Evolutionary conservation across 1,139 yeast genomes (phyloP).

Genomic region (Arxiozyma heterogenica): DNA sequence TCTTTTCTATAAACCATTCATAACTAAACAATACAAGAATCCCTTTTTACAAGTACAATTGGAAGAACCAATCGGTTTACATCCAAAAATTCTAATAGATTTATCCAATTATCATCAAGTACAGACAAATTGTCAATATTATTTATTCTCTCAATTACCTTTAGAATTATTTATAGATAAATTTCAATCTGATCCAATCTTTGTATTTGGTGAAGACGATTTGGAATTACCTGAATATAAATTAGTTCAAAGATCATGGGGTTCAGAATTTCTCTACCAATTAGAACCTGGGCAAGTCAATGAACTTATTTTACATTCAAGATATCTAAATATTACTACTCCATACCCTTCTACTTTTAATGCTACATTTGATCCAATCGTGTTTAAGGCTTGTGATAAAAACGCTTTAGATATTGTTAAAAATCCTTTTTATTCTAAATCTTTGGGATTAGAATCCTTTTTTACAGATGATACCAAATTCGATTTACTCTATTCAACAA

Average conservation of each 20-base stretch:
- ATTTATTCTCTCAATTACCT: conserved; percentile 26
- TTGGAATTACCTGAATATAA: conserved; percentile 42
- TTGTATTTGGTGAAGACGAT: conserved; percentile 33
- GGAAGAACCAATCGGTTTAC: conserved; percentile 38
- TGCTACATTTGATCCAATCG: conserved; percentile 33
- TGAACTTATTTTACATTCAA: conserved; percentile 40
- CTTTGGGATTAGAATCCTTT: conserved; percentile 36
- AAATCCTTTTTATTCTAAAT: conserved; percentile 34
- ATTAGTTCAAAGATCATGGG: conserved; percentile 33
- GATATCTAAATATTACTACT: conserved; percentile 37
- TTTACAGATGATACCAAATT: conserved; percentile 40
- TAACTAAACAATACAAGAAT: conserved; percentile 7
- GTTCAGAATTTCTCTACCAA: conserved; percentile 37
- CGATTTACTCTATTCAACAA: conserved; percentile 26
- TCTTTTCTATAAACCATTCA: conserved; percentile 18
- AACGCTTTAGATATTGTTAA: conserved; percentile 19
- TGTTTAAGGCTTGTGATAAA: conserved; percentile 44
- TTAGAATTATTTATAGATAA: conserved; percentile 31
- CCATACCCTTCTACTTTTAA: conserved; percentile 15
- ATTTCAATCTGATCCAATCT: conserved; percentile 31
- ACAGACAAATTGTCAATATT: conserved; percentile 29
- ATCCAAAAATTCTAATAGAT: conserved; percentile 33
- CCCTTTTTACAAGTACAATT: conserved; percentile 16
- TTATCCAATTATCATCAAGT: conserved; percentile 6
- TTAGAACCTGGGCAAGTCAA: conserved; percentile 24